phyloP scores from a whole-genome alignment of 345 rosid species.

The Corymbia maculata region DNA sequence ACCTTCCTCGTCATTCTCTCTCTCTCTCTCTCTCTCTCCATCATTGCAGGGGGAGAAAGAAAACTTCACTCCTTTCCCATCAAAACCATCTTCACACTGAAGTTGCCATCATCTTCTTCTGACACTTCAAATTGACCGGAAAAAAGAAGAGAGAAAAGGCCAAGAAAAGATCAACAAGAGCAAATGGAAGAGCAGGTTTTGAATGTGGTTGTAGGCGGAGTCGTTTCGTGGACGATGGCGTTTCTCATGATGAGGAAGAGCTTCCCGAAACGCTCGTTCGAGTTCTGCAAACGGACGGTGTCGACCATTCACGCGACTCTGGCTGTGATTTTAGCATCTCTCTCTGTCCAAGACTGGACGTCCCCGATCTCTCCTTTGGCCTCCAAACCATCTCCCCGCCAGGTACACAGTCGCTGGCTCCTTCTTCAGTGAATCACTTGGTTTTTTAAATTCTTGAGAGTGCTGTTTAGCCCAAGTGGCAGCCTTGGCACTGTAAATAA shows the following conservation, averaged over 20 bases:
- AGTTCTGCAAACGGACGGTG: slow-evolving; percentile 71
- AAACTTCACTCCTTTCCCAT: not conserved
- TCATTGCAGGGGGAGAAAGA: not conserved
- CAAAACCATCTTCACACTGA: not conserved
- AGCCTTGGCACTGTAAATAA: not conserved
- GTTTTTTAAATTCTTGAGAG: not conserved
- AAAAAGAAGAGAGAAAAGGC: not conserved
- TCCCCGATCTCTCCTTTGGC: slow-evolving; percentile 66
- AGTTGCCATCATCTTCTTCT: not conserved
- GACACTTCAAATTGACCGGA: not conserved
- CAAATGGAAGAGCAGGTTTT: slow-evolving; percentile 34
- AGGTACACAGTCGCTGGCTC: slow-evolving; percentile 17
- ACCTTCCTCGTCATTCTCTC: not conserved
- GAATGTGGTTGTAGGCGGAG: slow-evolving; percentile 27
- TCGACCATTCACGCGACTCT: slow-evolving; percentile 56
- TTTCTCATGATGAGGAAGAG: slow-evolving; percentile 33
- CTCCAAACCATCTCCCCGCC: slow-evolving; percentile 43
- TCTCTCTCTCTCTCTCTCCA: not conserved
- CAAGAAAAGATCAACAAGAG: not conserved
- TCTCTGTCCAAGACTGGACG: slow-evolving; percentile 62
- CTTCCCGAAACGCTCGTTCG: slow-evolving; percentile 47
- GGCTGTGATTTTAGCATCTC: slow-evolving; percentile 51
- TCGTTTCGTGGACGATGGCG: slow-evolving; percentile 38
- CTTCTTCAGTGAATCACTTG: not conserved
- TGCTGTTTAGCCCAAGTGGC: not conserved